These are phyloP conservation scores for Claviceps purpurea DNA, from an alignment of 2,329 filamentous ascomycete species.

Conservation along the genomic window DNA sequence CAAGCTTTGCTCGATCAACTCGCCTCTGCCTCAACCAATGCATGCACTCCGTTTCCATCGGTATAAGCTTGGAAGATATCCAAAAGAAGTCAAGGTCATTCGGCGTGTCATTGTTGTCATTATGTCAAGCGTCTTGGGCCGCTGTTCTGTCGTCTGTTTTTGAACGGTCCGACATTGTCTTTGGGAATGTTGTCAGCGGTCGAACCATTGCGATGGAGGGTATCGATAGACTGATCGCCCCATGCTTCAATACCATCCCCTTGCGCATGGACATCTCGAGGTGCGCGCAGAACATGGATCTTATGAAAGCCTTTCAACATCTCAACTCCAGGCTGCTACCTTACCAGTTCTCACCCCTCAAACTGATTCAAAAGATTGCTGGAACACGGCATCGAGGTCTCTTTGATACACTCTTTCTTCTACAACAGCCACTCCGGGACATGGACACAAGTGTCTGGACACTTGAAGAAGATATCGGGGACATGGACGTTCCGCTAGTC, in stretches of 20 bases:
- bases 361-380: constrained; percentile 48
- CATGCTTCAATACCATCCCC: constrained; percentile 85
- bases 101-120: constrained; percentile 48
- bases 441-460: constrained; percentile 45
- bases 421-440: constrained; percentile 52
- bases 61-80: constrained; percentile 29
- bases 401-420: constrained; percentile 69
- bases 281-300: constrained; percentile 35
- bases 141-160: constrained; percentile 46
- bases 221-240: constrained; percentile 63
- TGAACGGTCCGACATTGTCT: constrained; percentile 55
- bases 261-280: constrained; percentile 43
- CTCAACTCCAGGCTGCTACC: constrained; percentile 48
- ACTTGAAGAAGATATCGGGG: constrained; percentile 40
- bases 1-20: constrained; percentile 13
- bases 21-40: constrained; percentile 15
- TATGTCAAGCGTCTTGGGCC: constrained; percentile 63
- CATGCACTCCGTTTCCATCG: constrained; percentile 16
- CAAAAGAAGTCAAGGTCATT: constrained; percentile 36
- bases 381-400: constrained; percentile 35
- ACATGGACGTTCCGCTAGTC: constrained; percentile 66
- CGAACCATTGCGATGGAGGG: constrained; percentile 52
- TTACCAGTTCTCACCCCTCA: constrained; percentile 63
- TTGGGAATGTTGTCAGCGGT: constrained; percentile 76
- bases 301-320: constrained; percentile 47